Evolutionary conservation across 495 filamentous ascomycete species (phyloP).

Genomic region (Patellaria atrata): DNA sequence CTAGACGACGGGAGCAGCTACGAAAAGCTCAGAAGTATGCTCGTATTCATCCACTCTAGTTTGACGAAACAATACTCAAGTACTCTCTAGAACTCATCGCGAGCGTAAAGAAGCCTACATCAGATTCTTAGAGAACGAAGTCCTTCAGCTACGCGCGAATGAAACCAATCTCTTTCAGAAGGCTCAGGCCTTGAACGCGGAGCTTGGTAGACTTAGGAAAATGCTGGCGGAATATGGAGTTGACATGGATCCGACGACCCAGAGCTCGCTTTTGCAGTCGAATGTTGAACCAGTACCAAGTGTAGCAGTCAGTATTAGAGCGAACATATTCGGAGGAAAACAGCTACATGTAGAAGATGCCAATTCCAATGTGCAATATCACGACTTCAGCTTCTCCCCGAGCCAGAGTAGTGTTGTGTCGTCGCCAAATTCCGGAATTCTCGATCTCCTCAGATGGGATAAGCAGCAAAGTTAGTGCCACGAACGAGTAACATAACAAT

Average conservation of each 20-base stretch:
- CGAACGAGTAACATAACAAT: no score
- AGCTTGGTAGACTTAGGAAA: slow-evolving; percentile 7
- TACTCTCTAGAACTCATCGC: slow-evolving; percentile 25
- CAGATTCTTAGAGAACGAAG: slow-evolving; percentile 27
- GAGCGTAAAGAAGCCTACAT: slow-evolving; percentile 31
- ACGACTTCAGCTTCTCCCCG: slow-evolving; percentile 1
- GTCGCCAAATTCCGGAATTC: no score
- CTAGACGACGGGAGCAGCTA: slow-evolving; percentile 16
- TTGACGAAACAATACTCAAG: not conserved
- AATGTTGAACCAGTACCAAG: no score
- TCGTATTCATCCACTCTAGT: not conserved
- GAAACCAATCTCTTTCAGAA: slow-evolving; percentile 23
- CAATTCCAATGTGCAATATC: not conserved
- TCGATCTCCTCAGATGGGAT: no score
- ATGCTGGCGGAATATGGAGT: slow-evolving; percentile 11
- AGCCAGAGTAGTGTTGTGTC: no score
- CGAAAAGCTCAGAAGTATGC: slow-evolving; percentile 14
- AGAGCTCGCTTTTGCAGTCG: not conserved
- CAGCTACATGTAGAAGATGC: not conserved
- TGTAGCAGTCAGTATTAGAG: slow-evolving; percentile 4
- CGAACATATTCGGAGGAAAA: not conserved
- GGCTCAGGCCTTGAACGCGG: slow-evolving; percentile 9
- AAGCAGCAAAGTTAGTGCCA: no score
- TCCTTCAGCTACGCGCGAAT: slow-evolving; percentile 22
- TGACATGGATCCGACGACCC: not conserved